phyloP scores from a whole-genome alignment of 2,329 filamentous ascomycete genomes.

The Elsinoe batatas region DNA sequence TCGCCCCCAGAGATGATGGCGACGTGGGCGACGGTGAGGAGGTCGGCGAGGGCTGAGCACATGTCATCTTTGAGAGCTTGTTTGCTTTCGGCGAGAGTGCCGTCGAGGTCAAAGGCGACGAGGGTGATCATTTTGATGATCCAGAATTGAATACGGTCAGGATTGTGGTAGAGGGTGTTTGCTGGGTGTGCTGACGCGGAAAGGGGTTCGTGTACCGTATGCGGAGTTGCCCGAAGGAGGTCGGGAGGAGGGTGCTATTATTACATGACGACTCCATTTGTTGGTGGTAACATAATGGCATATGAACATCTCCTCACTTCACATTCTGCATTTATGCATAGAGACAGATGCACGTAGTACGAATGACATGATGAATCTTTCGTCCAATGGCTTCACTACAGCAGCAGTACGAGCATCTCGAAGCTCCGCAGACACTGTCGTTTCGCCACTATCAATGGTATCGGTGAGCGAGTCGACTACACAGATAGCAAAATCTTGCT shows the following conservation, averaged over 20 bases:
- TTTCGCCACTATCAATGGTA: too few species aligned
- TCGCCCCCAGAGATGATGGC: constrained; percentile 35
- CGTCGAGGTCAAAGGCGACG: constrained; percentile 32
- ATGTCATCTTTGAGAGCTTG: constrained; percentile 28
- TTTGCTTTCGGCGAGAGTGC: constrained; percentile 30
- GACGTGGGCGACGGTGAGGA: constrained; percentile 32
- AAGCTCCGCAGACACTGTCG: too few species aligned
- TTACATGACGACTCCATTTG: neutral
- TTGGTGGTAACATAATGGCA: neutral
- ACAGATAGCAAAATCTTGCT: neutral
- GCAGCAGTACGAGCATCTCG: neutral
- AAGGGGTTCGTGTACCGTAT: neutral
- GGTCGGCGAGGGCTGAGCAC: constrained; percentile 26
- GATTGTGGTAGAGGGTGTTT: too few species aligned
- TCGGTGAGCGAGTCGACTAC: too few species aligned
- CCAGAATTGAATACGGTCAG: too few species aligned
- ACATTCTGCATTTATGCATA: too few species aligned
- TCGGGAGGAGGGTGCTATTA: neutral
- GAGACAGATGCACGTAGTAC: too few species aligned
- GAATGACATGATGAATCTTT: neutral
- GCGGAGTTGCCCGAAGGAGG: neutral
- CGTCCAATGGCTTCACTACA: neutral
- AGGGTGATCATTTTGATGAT: constrained; percentile 25
- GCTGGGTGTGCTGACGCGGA: too few species aligned
- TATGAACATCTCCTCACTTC: too few species aligned